Evolutionary conservation across 2,329 filamentous ascomycete genomes (phyloP).

Genomic region (Aspergillus terreus): DNA sequence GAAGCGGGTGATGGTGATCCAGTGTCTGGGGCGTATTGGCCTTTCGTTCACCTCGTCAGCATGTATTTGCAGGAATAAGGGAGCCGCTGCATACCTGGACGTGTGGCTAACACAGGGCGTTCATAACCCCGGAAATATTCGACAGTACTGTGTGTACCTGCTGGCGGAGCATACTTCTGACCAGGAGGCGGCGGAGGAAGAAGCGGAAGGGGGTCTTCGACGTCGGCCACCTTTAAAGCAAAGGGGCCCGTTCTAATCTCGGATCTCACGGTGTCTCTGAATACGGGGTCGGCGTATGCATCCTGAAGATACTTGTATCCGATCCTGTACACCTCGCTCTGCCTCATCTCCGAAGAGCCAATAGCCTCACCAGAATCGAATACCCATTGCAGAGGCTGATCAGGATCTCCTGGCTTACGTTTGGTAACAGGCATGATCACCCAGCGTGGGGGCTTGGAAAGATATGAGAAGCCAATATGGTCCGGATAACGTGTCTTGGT

Average conservation of each 20-base stretch:
- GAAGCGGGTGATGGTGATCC: neutral
- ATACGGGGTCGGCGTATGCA: conserved; percentile 9
- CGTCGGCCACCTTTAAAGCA: neutral
- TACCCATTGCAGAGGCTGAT: conserved; percentile 9
- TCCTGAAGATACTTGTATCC: conserved; percentile 18
- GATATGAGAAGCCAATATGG: neutral
- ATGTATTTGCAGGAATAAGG: neutral
- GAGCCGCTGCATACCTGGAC: conserved; percentile 1
- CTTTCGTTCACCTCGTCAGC: too few species aligned
- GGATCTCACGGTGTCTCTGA: conserved; percentile 12
- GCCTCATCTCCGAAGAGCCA: conserved; percentile 1
- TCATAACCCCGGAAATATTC: conserved; percentile 7
- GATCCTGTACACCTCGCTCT: conserved; percentile 14
- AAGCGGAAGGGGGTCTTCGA: conserved; percentile 21
- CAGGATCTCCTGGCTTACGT: neutral
- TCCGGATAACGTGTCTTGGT: neutral
- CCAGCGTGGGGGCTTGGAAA: conserved; percentile 10
- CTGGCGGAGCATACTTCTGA: neutral
- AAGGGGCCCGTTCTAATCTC: conserved; percentile 3
- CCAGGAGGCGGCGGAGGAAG: conserved; percentile 12
- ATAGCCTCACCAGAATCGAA: conserved; percentile 18
- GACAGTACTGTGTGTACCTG: neutral
- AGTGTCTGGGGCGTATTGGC: too few species aligned
- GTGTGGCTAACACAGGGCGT: conserved; percentile 6
- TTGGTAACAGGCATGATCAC: conserved; percentile 5